Conservation (phyloP, 2,329 filamentous ascomycete species). For the Verticillium zaregamsianum region DNA sequence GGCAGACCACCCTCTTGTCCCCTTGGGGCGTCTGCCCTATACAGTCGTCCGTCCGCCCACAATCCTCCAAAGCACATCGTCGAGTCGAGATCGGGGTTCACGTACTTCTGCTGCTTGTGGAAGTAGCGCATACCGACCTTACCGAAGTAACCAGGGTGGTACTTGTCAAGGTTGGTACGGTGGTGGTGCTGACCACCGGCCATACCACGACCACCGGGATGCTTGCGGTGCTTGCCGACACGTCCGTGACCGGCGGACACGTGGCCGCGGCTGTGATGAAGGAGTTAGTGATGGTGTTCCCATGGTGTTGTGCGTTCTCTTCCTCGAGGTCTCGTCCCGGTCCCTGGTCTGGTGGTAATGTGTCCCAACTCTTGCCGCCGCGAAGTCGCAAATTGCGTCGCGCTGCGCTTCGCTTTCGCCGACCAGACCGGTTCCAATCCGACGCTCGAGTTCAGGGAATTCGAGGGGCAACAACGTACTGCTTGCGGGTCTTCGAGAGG, state of each 20-base stretch:
- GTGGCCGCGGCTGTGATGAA: conserved; percentile 74
- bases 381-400: not conserved
- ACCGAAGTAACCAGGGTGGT: conserved; percentile 81
- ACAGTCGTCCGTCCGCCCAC: not conserved
- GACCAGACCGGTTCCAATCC: not conserved
- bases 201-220: conserved; percentile 75
- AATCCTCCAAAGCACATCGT: not conserved
- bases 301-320: not conserved
- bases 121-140: conserved; percentile 96
- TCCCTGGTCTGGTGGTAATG: not conserved
- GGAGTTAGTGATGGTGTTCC: not conserved
- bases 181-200: conserved; percentile 99
- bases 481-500: conserved; percentile 73
- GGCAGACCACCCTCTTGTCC: not conserved
- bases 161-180: conserved; percentile 79
- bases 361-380: not conserved
- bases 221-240: conserved; percentile 98
- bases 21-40: not conserved
- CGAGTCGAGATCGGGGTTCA: conserved; percentile 4
- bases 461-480: conserved; percentile 47
- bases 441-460: not conserved
- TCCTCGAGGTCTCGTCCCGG: not conserved
- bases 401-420: not conserved
- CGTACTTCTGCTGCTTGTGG: conserved; percentile 79
- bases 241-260: conserved; percentile 98